Conservation (phyloP, 805 yeast species). For the Kuraishia hungarica region DNA sequence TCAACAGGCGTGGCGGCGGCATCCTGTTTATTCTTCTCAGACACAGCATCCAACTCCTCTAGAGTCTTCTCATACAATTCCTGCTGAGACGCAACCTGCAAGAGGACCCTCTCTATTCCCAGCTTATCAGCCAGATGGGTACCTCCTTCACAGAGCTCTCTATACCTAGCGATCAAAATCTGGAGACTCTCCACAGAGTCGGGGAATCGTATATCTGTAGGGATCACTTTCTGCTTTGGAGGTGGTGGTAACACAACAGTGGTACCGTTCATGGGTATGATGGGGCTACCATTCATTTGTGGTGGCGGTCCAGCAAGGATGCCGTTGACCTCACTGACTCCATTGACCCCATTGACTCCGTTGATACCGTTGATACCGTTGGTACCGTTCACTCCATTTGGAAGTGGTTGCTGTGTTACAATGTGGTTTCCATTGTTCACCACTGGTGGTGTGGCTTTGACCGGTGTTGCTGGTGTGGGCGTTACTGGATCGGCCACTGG, state of each 20-base stretch:
- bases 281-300: background rate
- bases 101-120: slow-evolving; percentile 33
- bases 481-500: background rate
- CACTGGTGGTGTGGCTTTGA: background rate
- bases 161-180: slow-evolving; percentile 17
- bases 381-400: background rate
- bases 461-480: too few species aligned
- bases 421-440: background rate
- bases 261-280: background rate
- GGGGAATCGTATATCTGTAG: slow-evolving; percentile 16
- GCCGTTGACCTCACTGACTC: background rate
- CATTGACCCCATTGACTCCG: background rate
- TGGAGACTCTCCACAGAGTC: slow-evolving; percentile 15
- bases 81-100: slow-evolving; percentile 31
- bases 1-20: slow-evolving; percentile 24
- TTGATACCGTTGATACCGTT: too few species aligned
- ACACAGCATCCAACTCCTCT: slow-evolving; percentile 17
- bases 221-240: slow-evolving; percentile 5
- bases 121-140: slow-evolving; percentile 24
- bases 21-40: slow-evolving; percentile 7
- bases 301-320: background rate
- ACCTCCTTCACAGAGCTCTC: slow-evolving; percentile 13
- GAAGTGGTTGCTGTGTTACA: background rate
- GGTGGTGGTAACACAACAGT: background rate
- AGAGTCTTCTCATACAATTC: slow-evolving; percentile 22